These are phyloP conservation scores for Graphiopsis chlorocephala DNA, from an alignment of 2,329 filamentous ascomycete genomes.

Conservation along the genomic window DNA sequence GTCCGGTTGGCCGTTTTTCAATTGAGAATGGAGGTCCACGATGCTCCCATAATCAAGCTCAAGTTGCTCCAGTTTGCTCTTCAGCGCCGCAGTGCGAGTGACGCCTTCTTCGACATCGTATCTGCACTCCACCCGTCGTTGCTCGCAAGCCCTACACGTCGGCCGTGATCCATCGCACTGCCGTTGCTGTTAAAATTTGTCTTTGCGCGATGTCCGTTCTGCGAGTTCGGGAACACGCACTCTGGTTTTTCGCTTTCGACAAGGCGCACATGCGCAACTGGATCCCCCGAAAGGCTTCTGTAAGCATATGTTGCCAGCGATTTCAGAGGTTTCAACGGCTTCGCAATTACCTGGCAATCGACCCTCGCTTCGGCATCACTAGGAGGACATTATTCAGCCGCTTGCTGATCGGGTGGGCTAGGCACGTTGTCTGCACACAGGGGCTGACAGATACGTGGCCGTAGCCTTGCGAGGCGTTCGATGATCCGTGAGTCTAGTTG, in stretches of 20 bases:
- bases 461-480: not conserved
- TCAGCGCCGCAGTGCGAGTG: conserved; percentile 11
- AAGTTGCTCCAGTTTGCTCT: conserved; percentile 14
- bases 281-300: not conserved
- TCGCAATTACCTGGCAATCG: conserved; percentile 14
- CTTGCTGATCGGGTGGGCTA: conserved; percentile 2
- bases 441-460: conserved; percentile 8
- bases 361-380: conserved; percentile 16
- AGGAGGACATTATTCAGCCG: conserved; percentile 10
- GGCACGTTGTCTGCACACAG: not conserved
- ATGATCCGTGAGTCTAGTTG: not conserved
- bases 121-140: conserved; percentile 12
- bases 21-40: conserved; percentile 12
- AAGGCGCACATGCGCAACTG: conserved; percentile 15
- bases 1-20: conserved; percentile 9
- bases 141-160: conserved; percentile 12
- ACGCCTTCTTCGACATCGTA: conserved; percentile 16
- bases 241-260: conserved; percentile 15
- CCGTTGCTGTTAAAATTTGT: conserved; percentile 2
- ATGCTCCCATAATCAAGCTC: conserved; percentile 15
- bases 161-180: conserved; percentile 14
- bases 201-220: not conserved
- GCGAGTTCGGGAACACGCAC: conserved; percentile 6
- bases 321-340: not conserved
- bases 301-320: conserved; percentile 5